Conservation (phyloP, 2,329 filamentous ascomycete species). For the Arthrobotrys entomopaga region DNA sequence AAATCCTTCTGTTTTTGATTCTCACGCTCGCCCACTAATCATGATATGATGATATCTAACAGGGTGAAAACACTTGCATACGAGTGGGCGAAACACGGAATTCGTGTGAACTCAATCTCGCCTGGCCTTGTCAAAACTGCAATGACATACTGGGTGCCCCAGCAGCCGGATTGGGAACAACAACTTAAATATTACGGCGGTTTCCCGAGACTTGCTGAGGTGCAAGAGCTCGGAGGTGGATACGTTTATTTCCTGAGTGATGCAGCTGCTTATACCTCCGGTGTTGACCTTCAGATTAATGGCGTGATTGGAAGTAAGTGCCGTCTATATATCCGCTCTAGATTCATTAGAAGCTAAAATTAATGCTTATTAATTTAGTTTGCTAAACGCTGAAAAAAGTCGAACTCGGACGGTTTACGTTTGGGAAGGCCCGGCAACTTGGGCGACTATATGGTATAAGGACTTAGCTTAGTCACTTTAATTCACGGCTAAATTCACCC, state of each 20-base stretch:
- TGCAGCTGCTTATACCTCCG: constrained; percentile 66
- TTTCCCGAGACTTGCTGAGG: constrained; percentile 67
- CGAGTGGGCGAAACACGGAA: constrained; percentile 77
- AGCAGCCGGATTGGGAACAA: constrained; percentile 66
- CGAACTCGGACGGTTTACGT: too few species aligned
- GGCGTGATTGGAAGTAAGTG: constrained; percentile 61
- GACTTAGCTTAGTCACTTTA: too few species aligned
- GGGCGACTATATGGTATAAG: too few species aligned
- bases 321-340: neutral
- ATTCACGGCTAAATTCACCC: too few species aligned
- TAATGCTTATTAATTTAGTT: neutral
- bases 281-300: constrained; percentile 65
- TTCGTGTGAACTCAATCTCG: constrained; percentile 75
- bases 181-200: constrained; percentile 69
- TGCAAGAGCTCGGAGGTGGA: constrained; percentile 66
- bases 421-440: too few species aligned
- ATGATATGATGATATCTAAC: neutral
- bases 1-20: neutral
- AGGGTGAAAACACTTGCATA: constrained; percentile 67
- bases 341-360: neutral
- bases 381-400: neutral
- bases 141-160: constrained; percentile 68
- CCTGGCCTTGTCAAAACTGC: constrained; percentile 83
- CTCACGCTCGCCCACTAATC: neutral
- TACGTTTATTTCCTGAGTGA: constrained; percentile 70